A percentile compares a stretch with the other conserved stretches of the same genome.
phyloP scores from a whole-genome alignment of 352 stramenopile species.

The Pythium angustatum region DNA sequence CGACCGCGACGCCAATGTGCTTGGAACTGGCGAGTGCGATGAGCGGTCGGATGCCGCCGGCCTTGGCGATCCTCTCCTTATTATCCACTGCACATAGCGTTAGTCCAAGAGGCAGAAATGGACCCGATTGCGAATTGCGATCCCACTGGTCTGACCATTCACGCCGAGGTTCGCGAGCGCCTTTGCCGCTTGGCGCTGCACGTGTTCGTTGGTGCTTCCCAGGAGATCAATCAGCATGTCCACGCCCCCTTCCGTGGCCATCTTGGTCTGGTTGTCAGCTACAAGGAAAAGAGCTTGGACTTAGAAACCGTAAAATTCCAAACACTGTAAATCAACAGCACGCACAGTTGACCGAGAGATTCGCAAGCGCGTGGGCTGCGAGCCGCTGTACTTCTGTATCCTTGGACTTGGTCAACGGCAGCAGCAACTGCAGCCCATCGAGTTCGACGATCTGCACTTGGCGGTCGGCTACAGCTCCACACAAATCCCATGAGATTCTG shows the following conservation, averaged over 20 bases:
- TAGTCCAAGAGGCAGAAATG: background rate
- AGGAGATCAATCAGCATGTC: constrained; percentile 94
- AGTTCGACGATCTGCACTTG: constrained; percentile 95
- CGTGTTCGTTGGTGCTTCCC: constrained; percentile 78
- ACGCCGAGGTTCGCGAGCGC: constrained; percentile 93
- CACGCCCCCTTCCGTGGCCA: constrained; percentile 92
- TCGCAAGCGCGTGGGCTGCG: constrained; percentile 92
- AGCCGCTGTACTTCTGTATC: constrained; percentile 93
- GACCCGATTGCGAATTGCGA: background rate
- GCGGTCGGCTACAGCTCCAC: constrained; percentile 62
- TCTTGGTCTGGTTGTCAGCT: constrained; percentile 94
- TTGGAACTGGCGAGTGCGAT: constrained; percentile 80
- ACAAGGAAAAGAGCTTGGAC: background rate
- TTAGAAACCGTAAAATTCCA: background rate
- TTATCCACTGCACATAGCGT: constrained; percentile 71
- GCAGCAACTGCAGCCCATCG: constrained; percentile 90
- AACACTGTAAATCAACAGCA: background rate
- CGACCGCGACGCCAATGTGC: constrained; percentile 85
- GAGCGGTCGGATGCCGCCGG: constrained; percentile 87
- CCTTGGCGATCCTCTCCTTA: constrained; percentile 92
- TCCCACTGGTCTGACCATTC: constrained; percentile 71
- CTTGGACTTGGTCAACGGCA: constrained; percentile 91
- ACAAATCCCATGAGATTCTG: background rate
- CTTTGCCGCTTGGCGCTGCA: constrained; percentile 93
- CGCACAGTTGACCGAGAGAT: constrained; percentile 92